phyloP scores from a whole-genome alignment of 2,329 filamentous ascomycete genomes.

The Alternaria arborescens region DNA sequence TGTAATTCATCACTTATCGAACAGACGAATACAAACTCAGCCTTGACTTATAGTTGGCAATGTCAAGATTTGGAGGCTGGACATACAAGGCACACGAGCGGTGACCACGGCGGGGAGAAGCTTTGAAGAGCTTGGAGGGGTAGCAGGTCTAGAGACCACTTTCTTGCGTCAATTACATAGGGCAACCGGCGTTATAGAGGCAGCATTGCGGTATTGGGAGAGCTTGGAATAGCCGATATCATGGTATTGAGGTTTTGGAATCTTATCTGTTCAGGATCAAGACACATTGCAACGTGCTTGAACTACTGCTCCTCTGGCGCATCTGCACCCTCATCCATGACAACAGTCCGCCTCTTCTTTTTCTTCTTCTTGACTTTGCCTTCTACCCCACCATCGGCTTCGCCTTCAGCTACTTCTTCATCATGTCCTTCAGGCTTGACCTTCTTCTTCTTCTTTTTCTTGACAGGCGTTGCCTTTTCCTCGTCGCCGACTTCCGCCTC shows the following conservation, averaged over 20 bases:
- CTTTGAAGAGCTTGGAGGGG: neutral
- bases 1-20: neutral
- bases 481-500: slow-evolving; percentile 22
- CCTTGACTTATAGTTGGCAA: neutral
- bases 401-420: slow-evolving; percentile 20
- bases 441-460: slow-evolving; percentile 57
- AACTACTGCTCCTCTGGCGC: slow-evolving; percentile 18
- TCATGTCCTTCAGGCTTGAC: slow-evolving; percentile 39
- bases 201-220: neutral
- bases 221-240: slow-evolving; percentile 1
- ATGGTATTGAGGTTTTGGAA: slow-evolving; percentile 4
- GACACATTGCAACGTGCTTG: neutral
- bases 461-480: slow-evolving; percentile 24
- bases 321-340: slow-evolving; percentile 39
- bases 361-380: slow-evolving; percentile 54
- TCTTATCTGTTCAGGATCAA: slow-evolving; percentile 1
- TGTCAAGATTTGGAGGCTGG: neutral
- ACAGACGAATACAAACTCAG: neutral
- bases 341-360: slow-evolving; percentile 51
- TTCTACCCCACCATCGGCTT: slow-evolving; percentile 38
- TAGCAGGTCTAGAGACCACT: neutral
- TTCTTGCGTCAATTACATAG: slow-evolving; percentile 7
- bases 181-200: slow-evolving; percentile 11
- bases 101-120: neutral
- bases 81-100: neutral